Evolutionary conservation across 495 filamentous ascomycete species (phyloP).

Genomic region (Aspergillus bertholletiae): DNA sequence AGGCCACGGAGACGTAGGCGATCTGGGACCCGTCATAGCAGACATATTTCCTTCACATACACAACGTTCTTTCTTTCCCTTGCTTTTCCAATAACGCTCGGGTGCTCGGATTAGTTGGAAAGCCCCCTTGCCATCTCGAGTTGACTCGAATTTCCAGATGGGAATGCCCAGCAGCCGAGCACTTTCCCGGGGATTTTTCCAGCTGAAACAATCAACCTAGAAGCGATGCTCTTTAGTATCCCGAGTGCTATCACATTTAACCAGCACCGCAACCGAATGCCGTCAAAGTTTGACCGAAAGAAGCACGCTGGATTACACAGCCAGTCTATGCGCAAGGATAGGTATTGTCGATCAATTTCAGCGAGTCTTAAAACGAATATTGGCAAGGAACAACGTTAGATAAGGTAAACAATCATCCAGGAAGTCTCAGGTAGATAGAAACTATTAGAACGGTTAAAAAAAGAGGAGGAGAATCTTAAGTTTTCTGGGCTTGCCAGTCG

Average conservation of each 20-base stretch:
- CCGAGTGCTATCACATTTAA: not conserved
- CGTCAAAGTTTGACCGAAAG: not conserved
- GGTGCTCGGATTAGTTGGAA: constrained; percentile 3
- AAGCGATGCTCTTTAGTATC: not conserved
- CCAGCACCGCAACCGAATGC: not conserved
- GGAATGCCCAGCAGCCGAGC: not conserved
- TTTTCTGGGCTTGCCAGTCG: not conserved
- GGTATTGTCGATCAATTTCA: not conserved
- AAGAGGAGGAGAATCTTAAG: not conserved
- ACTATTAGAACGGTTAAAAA: not conserved
- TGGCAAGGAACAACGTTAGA: not conserved
- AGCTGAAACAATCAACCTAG: not conserved
- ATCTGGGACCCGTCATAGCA: constrained; percentile 45
- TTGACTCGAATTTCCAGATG: not conserved
- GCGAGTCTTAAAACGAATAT: not conserved
- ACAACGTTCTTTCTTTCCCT: not conserved
- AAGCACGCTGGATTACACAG: not conserved
- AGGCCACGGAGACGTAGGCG: constrained; percentile 46
- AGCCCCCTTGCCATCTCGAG: constrained; percentile 18
- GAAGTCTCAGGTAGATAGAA: not conserved
- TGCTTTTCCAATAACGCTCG: constrained; percentile 7
- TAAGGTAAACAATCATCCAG: not conserved
- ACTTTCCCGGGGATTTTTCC: not conserved
- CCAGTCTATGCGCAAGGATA: not conserved
- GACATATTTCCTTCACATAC: constrained; percentile 20